Conservation (phyloP, 352 stramenopile species). For the Phytophthora palmivora region DNA sequence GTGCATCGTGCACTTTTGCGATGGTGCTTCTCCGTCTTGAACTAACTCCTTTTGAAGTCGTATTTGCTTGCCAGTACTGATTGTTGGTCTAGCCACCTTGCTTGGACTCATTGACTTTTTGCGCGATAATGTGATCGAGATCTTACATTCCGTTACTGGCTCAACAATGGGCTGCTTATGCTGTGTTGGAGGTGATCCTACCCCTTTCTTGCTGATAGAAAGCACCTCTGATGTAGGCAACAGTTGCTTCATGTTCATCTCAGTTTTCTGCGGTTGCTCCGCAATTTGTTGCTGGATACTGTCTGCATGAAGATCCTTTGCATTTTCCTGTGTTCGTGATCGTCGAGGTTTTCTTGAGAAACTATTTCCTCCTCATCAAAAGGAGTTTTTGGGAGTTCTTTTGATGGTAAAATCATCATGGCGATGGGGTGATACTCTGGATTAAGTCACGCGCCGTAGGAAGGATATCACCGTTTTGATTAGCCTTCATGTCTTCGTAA, state of each 20-base stretch:
- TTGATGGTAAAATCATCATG: background rate
- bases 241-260: background rate
- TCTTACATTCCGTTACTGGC: constrained; percentile 2
- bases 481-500: background rate
- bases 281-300: background rate
- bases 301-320: background rate
- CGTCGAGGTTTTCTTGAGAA: background rate
- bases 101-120: constrained; percentile 25
- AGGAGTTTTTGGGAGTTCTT: background rate
- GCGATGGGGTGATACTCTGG: background rate
- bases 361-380: background rate
- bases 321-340: background rate
- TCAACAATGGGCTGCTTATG: background rate
- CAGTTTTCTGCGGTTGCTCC: background rate
- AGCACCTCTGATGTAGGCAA: background rate
- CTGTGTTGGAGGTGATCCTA: background rate
- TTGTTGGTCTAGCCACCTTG: constrained; percentile 6
- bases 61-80: constrained; percentile 4
- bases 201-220: background rate
- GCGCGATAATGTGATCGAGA: background rate
- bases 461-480: background rate
- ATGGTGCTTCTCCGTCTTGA: constrained; percentile 20
- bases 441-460: background rate
- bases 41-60: constrained; percentile 9
- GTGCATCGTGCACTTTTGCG: constrained; percentile 9